These are phyloP conservation scores for Talinum fruticosum DNA, from an alignment of 148 eudicot species.

Conservation along the genomic window DNA sequence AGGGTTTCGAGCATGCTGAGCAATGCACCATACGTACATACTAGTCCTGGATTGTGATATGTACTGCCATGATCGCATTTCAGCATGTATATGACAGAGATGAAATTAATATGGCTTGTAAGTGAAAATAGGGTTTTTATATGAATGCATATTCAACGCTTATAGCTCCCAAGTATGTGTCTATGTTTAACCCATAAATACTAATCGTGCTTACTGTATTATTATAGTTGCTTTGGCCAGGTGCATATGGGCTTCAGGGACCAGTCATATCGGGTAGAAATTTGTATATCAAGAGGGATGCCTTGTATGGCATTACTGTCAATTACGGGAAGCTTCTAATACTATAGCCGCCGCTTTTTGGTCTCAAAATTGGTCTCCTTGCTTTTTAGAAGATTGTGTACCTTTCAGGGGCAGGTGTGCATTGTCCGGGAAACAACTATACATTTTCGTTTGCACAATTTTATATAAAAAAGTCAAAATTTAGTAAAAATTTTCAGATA, in stretches of 20 bases:
- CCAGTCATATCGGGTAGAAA: conserved; percentile 55
- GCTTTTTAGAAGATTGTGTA: no score
- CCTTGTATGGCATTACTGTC: conserved; percentile 44
- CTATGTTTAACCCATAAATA: not conserved
- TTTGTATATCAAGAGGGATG: conserved; percentile 55
- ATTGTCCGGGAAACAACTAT: no score
- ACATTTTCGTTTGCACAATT: no score
- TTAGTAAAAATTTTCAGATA: no score
- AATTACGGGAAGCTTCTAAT: conserved; percentile 5
- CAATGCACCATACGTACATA: conserved; percentile 56
- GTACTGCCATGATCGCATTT: conserved; percentile 59
- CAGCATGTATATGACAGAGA: conserved; percentile 49
- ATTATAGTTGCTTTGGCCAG: conserved; percentile 34
- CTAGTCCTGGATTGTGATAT: conserved; percentile 70
- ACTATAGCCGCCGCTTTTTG: no score
- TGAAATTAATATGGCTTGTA: conserved; percentile 13
- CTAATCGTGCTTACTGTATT: not conserved
- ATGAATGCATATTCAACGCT: not conserved
- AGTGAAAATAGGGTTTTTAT: not conserved
- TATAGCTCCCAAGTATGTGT: no score
- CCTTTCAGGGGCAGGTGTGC: no score
- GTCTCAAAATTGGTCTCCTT: no score
- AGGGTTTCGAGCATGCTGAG: conserved; percentile 60
- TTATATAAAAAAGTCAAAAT: no score
- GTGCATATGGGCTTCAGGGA: conserved; percentile 60